A percentile compares a stretch with the other conserved stretches of the same genome.
phyloP scores from a whole-genome alignment of 208 protist species.

The Jaenimonas drosophilae region DNA sequence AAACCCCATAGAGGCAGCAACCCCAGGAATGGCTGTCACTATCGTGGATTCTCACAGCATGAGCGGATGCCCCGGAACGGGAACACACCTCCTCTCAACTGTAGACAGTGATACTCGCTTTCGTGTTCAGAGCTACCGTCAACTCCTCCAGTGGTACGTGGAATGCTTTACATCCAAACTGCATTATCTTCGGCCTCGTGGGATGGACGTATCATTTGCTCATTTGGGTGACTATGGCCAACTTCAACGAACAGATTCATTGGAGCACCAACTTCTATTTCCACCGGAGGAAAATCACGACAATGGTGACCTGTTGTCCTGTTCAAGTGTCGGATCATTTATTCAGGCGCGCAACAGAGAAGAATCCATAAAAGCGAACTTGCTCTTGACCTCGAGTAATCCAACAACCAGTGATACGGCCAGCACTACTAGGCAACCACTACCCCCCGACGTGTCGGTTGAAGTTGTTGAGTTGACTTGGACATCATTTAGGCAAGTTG shows the following conservation, averaged over 20 bases:
- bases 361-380: background rate
- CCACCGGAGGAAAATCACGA: constrained; percentile 1
- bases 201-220: constrained; percentile 61
- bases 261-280: constrained; percentile 76
- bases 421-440: constrained; percentile 15
- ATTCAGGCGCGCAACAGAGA: background rate
- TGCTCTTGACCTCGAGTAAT: background rate
- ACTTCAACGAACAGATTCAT: constrained; percentile 26
- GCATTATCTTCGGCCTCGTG: constrained; percentile 59
- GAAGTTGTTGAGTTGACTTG: constrained; percentile 36
- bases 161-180: constrained; percentile 61
- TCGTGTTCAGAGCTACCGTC: constrained; percentile 60
- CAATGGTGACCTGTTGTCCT: background rate
- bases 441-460: constrained; percentile 12
- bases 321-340: background rate
- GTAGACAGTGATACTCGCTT: constrained; percentile 24
- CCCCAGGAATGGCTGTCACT: constrained; percentile 79
- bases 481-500: constrained; percentile 30
- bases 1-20: constrained; percentile 39
- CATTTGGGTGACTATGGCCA: constrained; percentile 88
- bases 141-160: constrained; percentile 78
- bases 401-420: background rate
- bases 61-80: constrained; percentile 66
- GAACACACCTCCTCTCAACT: constrained; percentile 70
- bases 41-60: constrained; percentile 68